These are phyloP conservation scores for Sporothrix mexicana DNA, from an alignment of 2,329 filamentous ascomycete genomes.

Conservation along the genomic window DNA sequence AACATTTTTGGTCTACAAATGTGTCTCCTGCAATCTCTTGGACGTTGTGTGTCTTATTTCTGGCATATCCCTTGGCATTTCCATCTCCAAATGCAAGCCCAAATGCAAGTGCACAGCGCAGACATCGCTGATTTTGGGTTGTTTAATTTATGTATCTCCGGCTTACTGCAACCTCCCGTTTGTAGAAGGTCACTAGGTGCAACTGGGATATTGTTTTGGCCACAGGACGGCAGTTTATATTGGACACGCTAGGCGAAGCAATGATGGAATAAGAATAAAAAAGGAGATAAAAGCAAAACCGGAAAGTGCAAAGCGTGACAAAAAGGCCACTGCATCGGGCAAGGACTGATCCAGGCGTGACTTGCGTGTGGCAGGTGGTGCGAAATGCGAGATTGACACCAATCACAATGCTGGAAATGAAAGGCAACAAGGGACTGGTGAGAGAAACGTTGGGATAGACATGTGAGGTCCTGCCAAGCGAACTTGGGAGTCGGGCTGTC, in stretches of 20 bases:
- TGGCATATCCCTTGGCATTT: neutral
- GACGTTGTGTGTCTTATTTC: too few relatives aligned
- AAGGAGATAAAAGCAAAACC: neutral
- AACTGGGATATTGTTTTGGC: neutral
- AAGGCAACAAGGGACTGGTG: neutral
- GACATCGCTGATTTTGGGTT: neutral
- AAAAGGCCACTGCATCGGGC: neutral
- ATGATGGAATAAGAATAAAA: too few relatives aligned
- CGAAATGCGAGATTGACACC: neutral
- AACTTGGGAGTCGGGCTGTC: neutral
- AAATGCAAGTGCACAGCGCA: neutral
- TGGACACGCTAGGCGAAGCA: neutral
- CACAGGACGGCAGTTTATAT: conserved; percentile 9
- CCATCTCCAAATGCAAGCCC: neutral
- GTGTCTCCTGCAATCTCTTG: too few relatives aligned
- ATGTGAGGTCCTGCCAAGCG: neutral
- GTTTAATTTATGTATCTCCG: neutral
- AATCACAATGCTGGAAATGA: neutral
- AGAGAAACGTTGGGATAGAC: neutral
- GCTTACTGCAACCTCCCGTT: neutral
- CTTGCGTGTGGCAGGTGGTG: neutral
- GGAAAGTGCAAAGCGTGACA: neutral
- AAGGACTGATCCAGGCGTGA: neutral
- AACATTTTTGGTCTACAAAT: too few relatives aligned
- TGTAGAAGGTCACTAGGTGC: neutral